A percentile compares a stretch with the other conserved stretches of the same genome.
Conservation (phyloP, 805 yeast species). For the Suhomyces sp. region DNA sequence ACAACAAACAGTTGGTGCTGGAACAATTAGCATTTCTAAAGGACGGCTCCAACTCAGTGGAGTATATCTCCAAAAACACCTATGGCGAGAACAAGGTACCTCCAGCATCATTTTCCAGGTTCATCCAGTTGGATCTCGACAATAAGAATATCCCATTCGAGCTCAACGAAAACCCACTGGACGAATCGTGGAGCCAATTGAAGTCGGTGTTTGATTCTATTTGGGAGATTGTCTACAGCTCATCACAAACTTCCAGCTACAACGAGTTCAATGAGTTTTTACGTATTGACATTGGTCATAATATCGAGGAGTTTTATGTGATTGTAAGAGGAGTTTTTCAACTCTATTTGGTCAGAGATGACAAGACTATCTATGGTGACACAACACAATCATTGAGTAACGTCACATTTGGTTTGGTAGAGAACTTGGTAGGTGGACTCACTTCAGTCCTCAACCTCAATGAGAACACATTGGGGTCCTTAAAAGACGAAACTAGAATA, state of each 20-base stretch:
- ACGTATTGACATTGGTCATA: constrained; percentile 23
- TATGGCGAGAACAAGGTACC: not conserved
- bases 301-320: constrained; percentile 32
- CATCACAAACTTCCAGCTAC: constrained; percentile 16
- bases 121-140: constrained; percentile 33
- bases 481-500: constrained; percentile 7
- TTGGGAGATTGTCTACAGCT: constrained; percentile 14
- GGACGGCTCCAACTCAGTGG: constrained; percentile 13
- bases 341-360: constrained; percentile 59
- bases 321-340: constrained; percentile 66
- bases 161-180: constrained; percentile 19
- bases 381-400: constrained; percentile 26
- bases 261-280: constrained; percentile 28
- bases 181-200: constrained; percentile 20
- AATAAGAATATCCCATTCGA: constrained; percentile 40
- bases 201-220: constrained; percentile 19
- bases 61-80: not conserved
- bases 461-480: constrained; percentile 3
- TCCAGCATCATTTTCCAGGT: constrained; percentile 30
- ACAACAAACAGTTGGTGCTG: not conserved
- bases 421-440: constrained; percentile 40
- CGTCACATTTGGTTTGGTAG: constrained; percentile 36
- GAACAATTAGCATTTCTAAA: constrained; percentile 11
- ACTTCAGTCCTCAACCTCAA: constrained; percentile 27
- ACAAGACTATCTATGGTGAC: constrained; percentile 55